A percentile compares a stretch with the other conserved stretches of the same genome.
These are phyloP conservation scores for Dothistroma pini DNA, from an alignment of 2,329 filamentous ascomycete species.

Conservation along the genomic window DNA sequence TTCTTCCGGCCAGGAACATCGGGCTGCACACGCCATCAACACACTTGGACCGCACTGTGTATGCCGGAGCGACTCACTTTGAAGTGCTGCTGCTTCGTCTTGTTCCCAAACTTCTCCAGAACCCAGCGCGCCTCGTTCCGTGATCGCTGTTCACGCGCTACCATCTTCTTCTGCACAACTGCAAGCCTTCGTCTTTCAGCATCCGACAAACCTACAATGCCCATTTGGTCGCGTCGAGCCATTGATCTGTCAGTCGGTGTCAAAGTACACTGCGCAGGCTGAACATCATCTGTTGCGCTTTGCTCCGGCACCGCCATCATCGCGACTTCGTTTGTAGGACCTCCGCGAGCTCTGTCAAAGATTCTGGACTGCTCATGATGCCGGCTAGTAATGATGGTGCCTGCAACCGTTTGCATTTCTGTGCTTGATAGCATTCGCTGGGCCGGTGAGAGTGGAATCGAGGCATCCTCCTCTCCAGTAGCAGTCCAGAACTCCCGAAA, in stretches of 20 bases:
- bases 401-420: constrained; percentile 10
- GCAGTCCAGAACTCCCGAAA: constrained; percentile 20
- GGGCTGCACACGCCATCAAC: constrained; percentile 16
- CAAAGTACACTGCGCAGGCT: background rate
- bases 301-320: constrained; percentile 1
- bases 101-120: constrained; percentile 20
- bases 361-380: background rate
- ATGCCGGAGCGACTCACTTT: constrained; percentile 19
- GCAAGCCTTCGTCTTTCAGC: constrained; percentile 15
- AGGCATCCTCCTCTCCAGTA: background rate
- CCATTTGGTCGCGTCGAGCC: constrained; percentile 15
- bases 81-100: constrained; percentile 24
- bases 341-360: background rate
- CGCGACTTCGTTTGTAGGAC: background rate
- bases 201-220: constrained; percentile 15
- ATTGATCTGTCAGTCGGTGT: constrained; percentile 7
- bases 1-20: constrained; percentile 20
- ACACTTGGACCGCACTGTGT: constrained; percentile 17
- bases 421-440: background rate
- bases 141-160: constrained; percentile 12
- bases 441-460: background rate
- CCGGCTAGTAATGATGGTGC: constrained; percentile 10
- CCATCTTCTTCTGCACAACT: constrained; percentile 14
- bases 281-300: constrained; percentile 1
- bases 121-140: constrained; percentile 18